Base-by-base conservation (phyloP, 495 filamentous ascomycete genomes). In the Endocarpon pusillum region DNA sequence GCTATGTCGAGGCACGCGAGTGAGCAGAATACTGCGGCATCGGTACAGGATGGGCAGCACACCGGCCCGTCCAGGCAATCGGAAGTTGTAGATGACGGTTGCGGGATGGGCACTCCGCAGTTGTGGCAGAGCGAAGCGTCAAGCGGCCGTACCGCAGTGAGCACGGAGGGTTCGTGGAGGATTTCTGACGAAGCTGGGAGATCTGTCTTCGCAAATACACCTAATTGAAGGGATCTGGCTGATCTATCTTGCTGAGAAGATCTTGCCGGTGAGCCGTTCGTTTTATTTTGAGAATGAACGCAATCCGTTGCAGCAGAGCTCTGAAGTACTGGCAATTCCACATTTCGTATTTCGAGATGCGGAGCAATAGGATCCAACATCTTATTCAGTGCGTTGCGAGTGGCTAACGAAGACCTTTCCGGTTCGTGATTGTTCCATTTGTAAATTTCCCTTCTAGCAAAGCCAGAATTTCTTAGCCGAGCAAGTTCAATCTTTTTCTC, bases 401-500 rank as follows among this genome's bases (percentile, higher is more conserved):
- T 78, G 37, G 78, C 69, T 3, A 69, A 55, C 0, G 73, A 69
- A 43, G 82, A 79, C 31, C 89, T 71, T 51, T 96, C 73, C 0
- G 84, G 85, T 46, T 97, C 91, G 44, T 89, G 65, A 15, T 60
- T 46, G 49, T 96, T 96, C 89, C 89, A 97, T 10, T 85, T 81
- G 52, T 97, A 97, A 11, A 93, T 61, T 46, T 96, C 80, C 12
- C 89, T 65, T 17, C 85, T 75, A 24, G 83, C 85, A 37, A 68
- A 61, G 2, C 85, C 83, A 41, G 73, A 68, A 19, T 86, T 78
- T 4, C 75, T 75, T 7, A 31, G 28, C n/a, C n/a, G n/a, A n/a
- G n/a, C n/a, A n/a, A n/a, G n/a, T n/a, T n/a, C n/a, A n/a, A n/a
- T n/a, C n/a, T n/a, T n/a, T n/a, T n/a, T n/a, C n/a, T n/a, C n/a